Evolutionary conservation across 2,329 filamentous ascomycete genomes (phyloP), one percentile per base, ranked within the genome.

Genomic region (Talaromyces sp.): DNA sequence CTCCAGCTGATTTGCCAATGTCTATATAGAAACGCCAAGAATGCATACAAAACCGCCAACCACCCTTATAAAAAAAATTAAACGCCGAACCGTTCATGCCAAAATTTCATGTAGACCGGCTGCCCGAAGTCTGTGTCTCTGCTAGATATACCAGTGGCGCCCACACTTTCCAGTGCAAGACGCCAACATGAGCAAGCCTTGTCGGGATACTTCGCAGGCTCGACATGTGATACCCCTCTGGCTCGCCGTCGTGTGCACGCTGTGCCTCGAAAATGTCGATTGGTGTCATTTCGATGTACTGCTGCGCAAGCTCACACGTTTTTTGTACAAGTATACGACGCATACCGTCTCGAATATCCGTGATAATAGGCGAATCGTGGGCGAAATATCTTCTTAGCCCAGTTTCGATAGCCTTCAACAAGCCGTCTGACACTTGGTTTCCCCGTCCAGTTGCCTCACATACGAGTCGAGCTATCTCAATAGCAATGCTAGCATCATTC

Each of bases 161-260:
- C 92, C 93, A 98, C 3, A 96, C 89, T 56, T 91, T 85, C 92
- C 93, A 97, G 75, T 97, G 92, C 28, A 98, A 78, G 5, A 95
- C 83, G 14, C 90, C 87, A 52, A 97, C 86, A 70, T 97, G 94
- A 5, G 91, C 89, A 57, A 96, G 82, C 53, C 91, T 87, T 52
- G 87, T 89, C 0, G 91, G 87, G 73, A 96, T 58, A 34, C 36
- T 53, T 12, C 57, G 51, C 27, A 63, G 36, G 30, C 56, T 42
- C 27, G 57, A 47, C 8, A 51, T n/a, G 9, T 57, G 33, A 8
- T 56, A 56, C 47, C 54, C 50, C 18, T 55, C 14, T 10, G 50
- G 54, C n/a, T 54, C 34, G 44, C 44, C 44, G 44, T 27, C 44
- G 7, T 52, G 61, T 18, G 66, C 63, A 23, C 73, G 73, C 63